Evolutionary conservation across 352 stramenopile species (phyloP), one percentile per base, ranked within the genome.

Genomic region (Elongisporangium prolatum): DNA sequence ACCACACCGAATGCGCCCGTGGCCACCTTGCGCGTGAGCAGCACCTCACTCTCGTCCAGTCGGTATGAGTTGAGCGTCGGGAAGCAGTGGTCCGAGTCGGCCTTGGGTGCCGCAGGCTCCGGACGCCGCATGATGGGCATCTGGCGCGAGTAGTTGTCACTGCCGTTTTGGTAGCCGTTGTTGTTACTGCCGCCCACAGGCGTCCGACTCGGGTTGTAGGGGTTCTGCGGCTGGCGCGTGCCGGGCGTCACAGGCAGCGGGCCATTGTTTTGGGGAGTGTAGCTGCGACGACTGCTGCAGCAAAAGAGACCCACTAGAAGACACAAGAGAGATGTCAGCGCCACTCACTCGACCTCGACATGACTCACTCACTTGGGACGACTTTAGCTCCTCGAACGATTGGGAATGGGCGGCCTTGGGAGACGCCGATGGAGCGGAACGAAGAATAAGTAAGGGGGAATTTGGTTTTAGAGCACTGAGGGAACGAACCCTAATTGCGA

Each of bases 11-110:
- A 93, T 21, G 86, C 84, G 28, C 86, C 86, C 52, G 76, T 89
- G 48, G 81, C 91, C 56, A 95, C 81, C 62, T 90, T 91, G 48
- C 84, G 86, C 50, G 83, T 91, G 21, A 94, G 71, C 56, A 93
- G 56, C 48, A 94, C 80, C 60, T 93, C 85, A 52, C 72, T 89
- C 67, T 93, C 81, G 52, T 92, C 83, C n/a, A 94, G 68, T 2
- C 83, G 85, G 70, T 84, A 91, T 53, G 73, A 64, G 52, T 75
- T 68, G 16, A 94, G 72, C 58, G 88, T 77, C 16, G 80, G 80
- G 67, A 94, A 94, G 61, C 73, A 78, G 48, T 74, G 77, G 52
- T 89, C 76, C 51, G 75, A 82, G 44, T 67, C 72, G 1, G 64
- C 48, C 38, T 67, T 68, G 28, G 54, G 24, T n/a, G 34, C 49